These are phyloP conservation scores for Klebsormidium nitens DNA, from an alignment of 139 green algal species.

Conservation along the genomic window DNA sequence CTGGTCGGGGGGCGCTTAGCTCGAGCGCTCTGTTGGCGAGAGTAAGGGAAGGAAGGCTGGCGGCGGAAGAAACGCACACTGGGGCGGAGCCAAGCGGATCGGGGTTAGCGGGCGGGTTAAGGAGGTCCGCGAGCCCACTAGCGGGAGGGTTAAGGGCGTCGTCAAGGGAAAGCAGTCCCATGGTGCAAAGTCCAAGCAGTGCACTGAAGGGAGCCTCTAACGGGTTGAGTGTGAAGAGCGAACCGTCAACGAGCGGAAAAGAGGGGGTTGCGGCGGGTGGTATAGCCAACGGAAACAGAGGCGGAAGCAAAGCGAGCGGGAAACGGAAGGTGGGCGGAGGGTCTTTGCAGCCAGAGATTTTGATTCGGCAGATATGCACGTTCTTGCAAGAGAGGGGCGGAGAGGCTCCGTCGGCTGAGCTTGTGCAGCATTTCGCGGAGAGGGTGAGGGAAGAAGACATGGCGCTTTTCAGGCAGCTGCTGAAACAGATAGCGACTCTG, in stretches of 20 bases:
- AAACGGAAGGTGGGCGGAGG: not conserved
- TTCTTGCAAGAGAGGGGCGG: not conserved
- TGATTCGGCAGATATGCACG: not conserved
- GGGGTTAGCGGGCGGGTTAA: not conserved
- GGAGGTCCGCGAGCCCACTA: not conserved
- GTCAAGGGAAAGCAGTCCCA: not conserved
- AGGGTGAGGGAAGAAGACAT: not conserved
- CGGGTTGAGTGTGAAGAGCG: not conserved
- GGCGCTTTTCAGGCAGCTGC: constrained; percentile 11
- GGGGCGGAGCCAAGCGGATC: not conserved
- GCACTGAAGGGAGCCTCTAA: not conserved
- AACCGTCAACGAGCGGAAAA: not conserved
- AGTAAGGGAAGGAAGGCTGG: not conserved
- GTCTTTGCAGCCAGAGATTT: not conserved
- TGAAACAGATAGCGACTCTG: constrained; percentile 2
- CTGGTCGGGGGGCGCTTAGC: constrained; percentile 2
- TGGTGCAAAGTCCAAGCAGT: not conserved
- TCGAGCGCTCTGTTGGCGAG: constrained; percentile 16
- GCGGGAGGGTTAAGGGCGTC: not conserved
- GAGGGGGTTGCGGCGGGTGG: not conserved
- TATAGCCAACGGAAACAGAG: not conserved
- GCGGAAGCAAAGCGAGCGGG: not conserved
- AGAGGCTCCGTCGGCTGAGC: not conserved
- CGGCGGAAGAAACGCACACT: not conserved
- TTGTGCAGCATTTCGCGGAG: not conserved